Percentiles rank a stretch among this genome's conserved stretches.
Evolutionary conservation across 768 basidiomycete genomes (phyloP).

Genomic region (Rhizopogon vulgaris): DNA sequence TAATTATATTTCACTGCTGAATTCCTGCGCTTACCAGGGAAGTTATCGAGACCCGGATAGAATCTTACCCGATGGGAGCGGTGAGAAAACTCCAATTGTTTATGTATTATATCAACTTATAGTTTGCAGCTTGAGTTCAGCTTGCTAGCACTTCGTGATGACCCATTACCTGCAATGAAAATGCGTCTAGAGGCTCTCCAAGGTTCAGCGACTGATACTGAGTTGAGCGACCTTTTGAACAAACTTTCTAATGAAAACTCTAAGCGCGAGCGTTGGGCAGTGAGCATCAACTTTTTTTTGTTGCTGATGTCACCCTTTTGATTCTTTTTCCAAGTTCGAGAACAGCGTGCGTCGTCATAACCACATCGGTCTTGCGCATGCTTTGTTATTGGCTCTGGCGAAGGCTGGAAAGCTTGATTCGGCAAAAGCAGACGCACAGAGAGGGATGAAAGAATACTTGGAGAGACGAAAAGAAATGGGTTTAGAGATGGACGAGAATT

Average conservation of each 20-base stretch:
- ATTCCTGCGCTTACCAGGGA: slow-evolving; percentile 40
- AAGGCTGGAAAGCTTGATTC: slow-evolving; percentile 57
- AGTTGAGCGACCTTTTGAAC: slow-evolving; percentile 47
- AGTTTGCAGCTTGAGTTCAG: slow-evolving; percentile 78
- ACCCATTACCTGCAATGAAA: slow-evolving; percentile 68
- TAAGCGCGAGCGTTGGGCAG: slow-evolving; percentile 78
- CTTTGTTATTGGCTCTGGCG: slow-evolving; percentile 65
- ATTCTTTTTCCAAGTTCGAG: slow-evolving; percentile 56
- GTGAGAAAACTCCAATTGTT: slow-evolving; percentile 37
- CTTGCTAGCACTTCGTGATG: slow-evolving; percentile 79
- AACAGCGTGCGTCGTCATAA: slow-evolving; percentile 85
- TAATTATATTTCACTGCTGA: slow-evolving; percentile 6
- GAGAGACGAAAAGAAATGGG: slow-evolving; percentile 35
- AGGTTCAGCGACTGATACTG: slow-evolving; percentile 32
- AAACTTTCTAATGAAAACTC: slow-evolving; percentile 61
- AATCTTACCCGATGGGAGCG: slow-evolving; percentile 82
- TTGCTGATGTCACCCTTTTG: slow-evolving; percentile 1
- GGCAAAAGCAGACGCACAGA: slow-evolving; percentile 41
- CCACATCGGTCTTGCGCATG: slow-evolving; percentile 76
- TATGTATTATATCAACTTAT: slow-evolving; percentile 5
- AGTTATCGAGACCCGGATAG: slow-evolving; percentile 83
- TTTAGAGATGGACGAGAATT: slow-evolving; percentile 34
- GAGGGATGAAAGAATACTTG: slow-evolving; percentile 37
- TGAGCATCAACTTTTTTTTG: slow-evolving; percentile 34
- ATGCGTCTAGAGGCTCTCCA: slow-evolving; percentile 47